Evolutionary conservation across 1,139 yeast genomes (phyloP), one percentile per base, ranked within the genome.

Genomic region (Candida pseudoviswanathii): DNA sequence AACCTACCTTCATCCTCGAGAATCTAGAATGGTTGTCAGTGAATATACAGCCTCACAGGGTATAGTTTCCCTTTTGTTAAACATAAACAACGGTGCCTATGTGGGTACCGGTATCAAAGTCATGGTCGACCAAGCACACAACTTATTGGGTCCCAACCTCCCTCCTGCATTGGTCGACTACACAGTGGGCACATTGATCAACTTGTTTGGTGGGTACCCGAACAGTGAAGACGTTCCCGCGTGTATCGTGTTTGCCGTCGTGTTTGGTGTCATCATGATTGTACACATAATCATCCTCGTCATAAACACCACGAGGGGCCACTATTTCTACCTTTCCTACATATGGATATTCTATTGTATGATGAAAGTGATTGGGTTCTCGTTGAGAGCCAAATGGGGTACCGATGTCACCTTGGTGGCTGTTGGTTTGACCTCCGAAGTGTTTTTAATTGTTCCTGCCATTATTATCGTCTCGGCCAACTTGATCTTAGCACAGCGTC

Each of bases 401-500:
- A 40, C 51, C 2, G 63, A 67, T 49, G 53, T 68, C n/a, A 62
- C 66, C 4, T 33, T 47, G 22, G 61, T 71, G 10, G 48, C 56
- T 9, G 44, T 62, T 48, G 78, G 76, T 3, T 60, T 73, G 43
- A 61, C 70, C 4, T 58, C 62, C 47, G 76, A 71, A 56, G 65
- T 70, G 26, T 63, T 73, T 47, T 60, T 70, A 44, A 65, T 74
- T 48, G 55, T 72, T 11, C 70, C 77, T 1, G 58, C 73, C 5
- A 61, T 72, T 33, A 50, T 71, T 8, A 54, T 73, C 31, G 73
- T 68, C 2, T 68, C 77, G 3, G 64, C 70, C 33, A 72, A 74
- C 53, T 71, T 74, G 57, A 66, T 72, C 33, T 60, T 73, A 51
- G 76, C 78, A 9, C 78, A 73, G 57, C 64, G 79, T 53, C 60